Percentiles rank a stretch among this genome's conserved stretches.
These are phyloP conservation scores for Boeremia exigua DNA, from an alignment of 2,329 filamentous ascomycete species.

Conservation along the genomic window DNA sequence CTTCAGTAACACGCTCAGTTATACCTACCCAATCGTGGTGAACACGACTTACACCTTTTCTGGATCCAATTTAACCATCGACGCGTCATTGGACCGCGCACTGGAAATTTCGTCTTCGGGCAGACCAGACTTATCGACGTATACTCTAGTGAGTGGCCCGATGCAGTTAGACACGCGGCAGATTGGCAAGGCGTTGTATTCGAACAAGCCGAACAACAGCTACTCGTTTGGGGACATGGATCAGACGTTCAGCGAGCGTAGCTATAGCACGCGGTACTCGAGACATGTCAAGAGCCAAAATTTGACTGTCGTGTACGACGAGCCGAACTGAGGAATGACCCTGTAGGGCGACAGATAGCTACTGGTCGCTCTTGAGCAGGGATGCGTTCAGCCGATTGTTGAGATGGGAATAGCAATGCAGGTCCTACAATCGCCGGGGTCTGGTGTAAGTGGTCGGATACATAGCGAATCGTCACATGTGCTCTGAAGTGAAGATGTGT, in stretches of 20 bases:
- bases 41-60: conserved; percentile 4
- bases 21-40: conserved; percentile 5
- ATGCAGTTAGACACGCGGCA: conserved; percentile 1
- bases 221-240: conserved; percentile 6
- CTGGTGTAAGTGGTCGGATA: too few relatives aligned
- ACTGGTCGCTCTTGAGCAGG: too few relatives aligned
- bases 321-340: not conserved
- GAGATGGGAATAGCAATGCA: too few relatives aligned
- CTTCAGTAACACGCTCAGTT: conserved; percentile 4
- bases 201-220: conserved; percentile 6
- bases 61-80: conserved; percentile 4
- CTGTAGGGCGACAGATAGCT: too few relatives aligned
- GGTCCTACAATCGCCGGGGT: too few relatives aligned
- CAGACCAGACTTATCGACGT: conserved; percentile 1
- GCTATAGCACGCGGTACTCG: not conserved
- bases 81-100: not conserved
- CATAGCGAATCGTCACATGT: too few relatives aligned
- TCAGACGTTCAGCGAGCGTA: conserved; percentile 1
- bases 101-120: conserved; percentile 4
- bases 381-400: too few relatives aligned
- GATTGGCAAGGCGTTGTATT: conserved; percentile 1
- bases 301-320: not conserved
- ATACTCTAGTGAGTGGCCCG: not conserved
- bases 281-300: conserved; percentile 2
- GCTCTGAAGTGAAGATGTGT: too few relatives aligned